Conservation (phyloP, 163 green algal genomes). For the Volvox carteri region DNA sequence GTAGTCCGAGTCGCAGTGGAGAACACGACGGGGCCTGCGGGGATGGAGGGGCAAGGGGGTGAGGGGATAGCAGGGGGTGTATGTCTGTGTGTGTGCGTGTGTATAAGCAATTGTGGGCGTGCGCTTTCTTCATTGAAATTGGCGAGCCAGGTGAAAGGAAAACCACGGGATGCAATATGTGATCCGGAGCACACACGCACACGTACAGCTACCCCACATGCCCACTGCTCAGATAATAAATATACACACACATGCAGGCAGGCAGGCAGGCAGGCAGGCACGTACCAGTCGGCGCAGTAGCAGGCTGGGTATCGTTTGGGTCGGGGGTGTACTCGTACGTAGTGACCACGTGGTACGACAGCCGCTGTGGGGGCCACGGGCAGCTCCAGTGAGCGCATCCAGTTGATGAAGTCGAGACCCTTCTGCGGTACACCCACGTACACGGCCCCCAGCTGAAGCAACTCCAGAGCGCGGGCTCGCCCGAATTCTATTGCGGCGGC, state of each 20-base stretch:
- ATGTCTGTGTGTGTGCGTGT: too few relatives aligned
- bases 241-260: too few relatives aligned
- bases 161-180: too few relatives aligned
- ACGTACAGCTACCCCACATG: too few relatives aligned
- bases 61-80: background rate
- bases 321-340: conserved; percentile 70
- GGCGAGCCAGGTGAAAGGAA: too few relatives aligned
- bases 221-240: too few relatives aligned
- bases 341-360: background rate
- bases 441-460: conserved; percentile 53
- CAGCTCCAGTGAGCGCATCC: conserved; percentile 43
- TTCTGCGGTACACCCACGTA: conserved; percentile 41
- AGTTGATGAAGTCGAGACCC: conserved; percentile 43
- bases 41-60: background rate
- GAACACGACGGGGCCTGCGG: conserved; percentile 53
- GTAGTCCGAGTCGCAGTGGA: conserved; percentile 59
- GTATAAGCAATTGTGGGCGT: too few relatives aligned
- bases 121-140: too few relatives aligned
- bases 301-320: conserved; percentile 77
- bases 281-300: conserved; percentile 65
- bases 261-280: too few relatives aligned
- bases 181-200: too few relatives aligned
- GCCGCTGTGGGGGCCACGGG: background rate
- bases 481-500: background rate
- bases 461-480: conserved; percentile 35